These are phyloP conservation scores for Erodium trifolium DNA, from an alignment of 441 rosid genomes.

Conservation along the genomic window DNA sequence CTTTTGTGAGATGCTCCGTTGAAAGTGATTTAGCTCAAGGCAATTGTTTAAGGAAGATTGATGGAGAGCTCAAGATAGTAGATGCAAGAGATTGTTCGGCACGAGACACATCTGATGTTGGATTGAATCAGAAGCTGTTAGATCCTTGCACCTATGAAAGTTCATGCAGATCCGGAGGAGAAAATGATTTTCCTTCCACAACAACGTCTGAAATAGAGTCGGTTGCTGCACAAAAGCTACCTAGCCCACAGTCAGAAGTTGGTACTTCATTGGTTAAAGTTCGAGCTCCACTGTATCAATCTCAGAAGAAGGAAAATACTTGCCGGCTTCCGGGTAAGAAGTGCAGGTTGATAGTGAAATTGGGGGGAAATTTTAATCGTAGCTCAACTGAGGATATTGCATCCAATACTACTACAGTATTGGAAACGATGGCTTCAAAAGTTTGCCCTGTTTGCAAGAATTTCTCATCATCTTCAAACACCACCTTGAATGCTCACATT, in stretches of 20 bases:
- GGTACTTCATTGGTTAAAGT: constrained; percentile 24
- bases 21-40: constrained; percentile 25
- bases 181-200: constrained; percentile 53
- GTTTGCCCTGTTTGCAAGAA: constrained; percentile 98
- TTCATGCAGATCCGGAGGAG: constrained; percentile 43
- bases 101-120: constrained; percentile 1
- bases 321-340: constrained; percentile 42
- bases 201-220: constrained; percentile 51
- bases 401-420: constrained; percentile 41
- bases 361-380: constrained; percentile 51
- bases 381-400: constrained; percentile 58
- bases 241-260: constrained; percentile 29
- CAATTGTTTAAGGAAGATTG: constrained; percentile 11
- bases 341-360: constrained; percentile 65
- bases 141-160: constrained; percentile 33
- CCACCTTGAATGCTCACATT: constrained; percentile 96
- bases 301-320: constrained; percentile 30
- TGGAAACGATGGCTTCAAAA: constrained; percentile 82
- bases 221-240: constrained; percentile 30
- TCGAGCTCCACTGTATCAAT: constrained; percentile 25
- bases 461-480: constrained; percentile 90
- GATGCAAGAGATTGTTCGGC: too few relatives aligned
- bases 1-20: constrained; percentile 1
- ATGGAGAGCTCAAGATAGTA: background rate
- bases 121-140: constrained; percentile 21